Conservation (phyloP, 805 yeast genomes). For the Pichia nanzhaoensis region DNA sequence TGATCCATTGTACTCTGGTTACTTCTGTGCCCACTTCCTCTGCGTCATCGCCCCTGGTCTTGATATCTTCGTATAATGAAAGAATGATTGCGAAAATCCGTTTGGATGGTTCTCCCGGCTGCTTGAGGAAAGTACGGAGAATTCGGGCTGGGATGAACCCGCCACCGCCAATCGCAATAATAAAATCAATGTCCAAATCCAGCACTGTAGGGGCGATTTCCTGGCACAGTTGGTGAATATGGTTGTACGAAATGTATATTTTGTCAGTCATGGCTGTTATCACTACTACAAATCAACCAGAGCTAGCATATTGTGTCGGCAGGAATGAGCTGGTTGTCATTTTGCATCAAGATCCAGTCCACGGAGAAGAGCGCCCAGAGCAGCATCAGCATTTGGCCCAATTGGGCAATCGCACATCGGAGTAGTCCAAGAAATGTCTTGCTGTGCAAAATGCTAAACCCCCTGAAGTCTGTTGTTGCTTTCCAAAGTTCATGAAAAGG, state of each 20-base stretch:
- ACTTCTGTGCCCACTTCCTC: constrained; percentile 63
- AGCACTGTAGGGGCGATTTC: constrained; percentile 53
- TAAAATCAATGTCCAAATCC: constrained; percentile 75
- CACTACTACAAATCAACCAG: no score
- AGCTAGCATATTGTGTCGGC: no score
- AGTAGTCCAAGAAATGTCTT: no score
- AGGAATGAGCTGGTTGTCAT: no score
- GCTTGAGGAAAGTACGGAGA: constrained; percentile 84
- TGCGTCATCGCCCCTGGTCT: constrained; percentile 47
- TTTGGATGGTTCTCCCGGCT: constrained; percentile 79
- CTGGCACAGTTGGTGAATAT: constrained; percentile 54
- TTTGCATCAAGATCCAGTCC: no score
- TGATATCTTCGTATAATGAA: constrained; percentile 82
- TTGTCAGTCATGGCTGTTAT: constrained; percentile 34
- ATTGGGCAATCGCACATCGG: no score
- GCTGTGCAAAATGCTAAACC: no score
- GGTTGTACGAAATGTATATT: constrained; percentile 73
- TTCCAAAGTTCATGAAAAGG: no score
- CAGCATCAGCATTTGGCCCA: no score
- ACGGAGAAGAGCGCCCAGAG: no score
- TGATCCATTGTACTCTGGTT: constrained; percentile 79
- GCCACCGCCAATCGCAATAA: constrained; percentile 85
- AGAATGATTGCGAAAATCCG: constrained; percentile 93
- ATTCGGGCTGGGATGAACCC: constrained; percentile 98
- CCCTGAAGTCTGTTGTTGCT: no score